These are phyloP conservation scores for Shiraia bambusicola DNA, from an alignment of 2,329 filamentous ascomycete genomes.

Conservation along the genomic window DNA sequence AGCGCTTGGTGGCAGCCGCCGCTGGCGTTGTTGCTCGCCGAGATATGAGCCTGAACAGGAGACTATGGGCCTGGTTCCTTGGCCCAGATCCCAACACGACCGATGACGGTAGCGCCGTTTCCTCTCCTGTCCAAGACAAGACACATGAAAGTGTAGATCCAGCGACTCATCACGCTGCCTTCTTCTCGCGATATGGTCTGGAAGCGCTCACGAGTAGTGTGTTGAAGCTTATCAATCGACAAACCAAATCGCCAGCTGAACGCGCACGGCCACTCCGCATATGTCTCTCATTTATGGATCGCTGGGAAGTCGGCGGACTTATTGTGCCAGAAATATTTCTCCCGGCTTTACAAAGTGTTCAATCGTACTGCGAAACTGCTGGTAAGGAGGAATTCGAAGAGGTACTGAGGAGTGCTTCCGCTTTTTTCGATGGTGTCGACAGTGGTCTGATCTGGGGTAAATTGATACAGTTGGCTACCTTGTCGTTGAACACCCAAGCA, in stretches of 20 bases:
- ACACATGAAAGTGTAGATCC: constrained; percentile 49
- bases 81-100: constrained; percentile 65
- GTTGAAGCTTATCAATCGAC: constrained; percentile 70
- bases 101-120: constrained; percentile 36
- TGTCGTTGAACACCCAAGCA: constrained; percentile 54
- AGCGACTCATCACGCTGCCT: constrained; percentile 56
- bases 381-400: constrained; percentile 75
- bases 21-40: constrained; percentile 83
- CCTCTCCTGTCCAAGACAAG: constrained; percentile 50
- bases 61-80: constrained; percentile 94
- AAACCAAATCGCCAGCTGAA: constrained; percentile 60
- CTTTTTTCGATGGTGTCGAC: constrained; percentile 97
- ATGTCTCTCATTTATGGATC: constrained; percentile 93
- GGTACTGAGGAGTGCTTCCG: constrained; percentile 86
- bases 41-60: constrained; percentile 94
- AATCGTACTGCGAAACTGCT: constrained; percentile 68
- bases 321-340: constrained; percentile 88
- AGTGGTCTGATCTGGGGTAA: constrained; percentile 90
- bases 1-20: constrained; percentile 78
- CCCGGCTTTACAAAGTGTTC: constrained; percentile 78
- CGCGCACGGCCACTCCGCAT: constrained; percentile 85
- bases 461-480: constrained; percentile 65
- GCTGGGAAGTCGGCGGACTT: constrained; percentile 92
- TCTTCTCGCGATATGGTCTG: constrained; percentile 81
- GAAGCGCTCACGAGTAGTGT: constrained; percentile 73